Evolutionary conservation across 139 green algal species (phyloP).

Genomic region (Limnomonas spitsbergensis): DNA sequence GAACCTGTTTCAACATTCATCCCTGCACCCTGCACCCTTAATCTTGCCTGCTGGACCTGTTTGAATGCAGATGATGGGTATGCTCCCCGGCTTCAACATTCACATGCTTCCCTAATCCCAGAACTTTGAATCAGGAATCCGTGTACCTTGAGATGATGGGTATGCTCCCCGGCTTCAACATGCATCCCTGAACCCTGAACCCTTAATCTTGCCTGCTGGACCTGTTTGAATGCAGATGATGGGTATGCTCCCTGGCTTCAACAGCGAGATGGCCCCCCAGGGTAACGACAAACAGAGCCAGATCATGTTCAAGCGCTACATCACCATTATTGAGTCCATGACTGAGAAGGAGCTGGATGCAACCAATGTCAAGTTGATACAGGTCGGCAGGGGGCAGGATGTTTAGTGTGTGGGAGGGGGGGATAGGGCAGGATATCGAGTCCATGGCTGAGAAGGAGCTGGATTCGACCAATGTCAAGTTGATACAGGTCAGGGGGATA

Average conservation of each 20-base stretch:
- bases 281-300: constrained; percentile 83
- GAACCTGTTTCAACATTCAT: too few species aligned
- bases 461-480: constrained; percentile 45
- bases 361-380: constrained; percentile 45
- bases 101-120: constrained; percentile 76
- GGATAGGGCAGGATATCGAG: too few species aligned
- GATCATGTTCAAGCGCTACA: constrained; percentile 84
- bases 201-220: too few species aligned
- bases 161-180: too few species aligned
- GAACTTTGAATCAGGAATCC: too few species aligned
- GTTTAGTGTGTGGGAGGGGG: too few species aligned
- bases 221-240: constrained; percentile 79
- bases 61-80: constrained; percentile 82
- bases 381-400: constrained; percentile 7
- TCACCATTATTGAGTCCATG: constrained; percentile 98
- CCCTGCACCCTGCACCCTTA: too few species aligned
- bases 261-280: constrained; percentile 72
- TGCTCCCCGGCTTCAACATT: constrained; percentile 92
- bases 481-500: constrained; percentile 22
- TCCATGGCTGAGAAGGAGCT: constrained; percentile 85
- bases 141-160: too few species aligned
- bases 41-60: too few species aligned
- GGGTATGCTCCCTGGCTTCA: constrained; percentile 94
- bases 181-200: too few species aligned
- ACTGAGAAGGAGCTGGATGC: constrained; percentile 67